Evolutionary conservation across 2,329 filamentous ascomycete genomes (phyloP), one percentile per base, ranked within the genome.

Genomic region (Nemania sp.): DNA sequence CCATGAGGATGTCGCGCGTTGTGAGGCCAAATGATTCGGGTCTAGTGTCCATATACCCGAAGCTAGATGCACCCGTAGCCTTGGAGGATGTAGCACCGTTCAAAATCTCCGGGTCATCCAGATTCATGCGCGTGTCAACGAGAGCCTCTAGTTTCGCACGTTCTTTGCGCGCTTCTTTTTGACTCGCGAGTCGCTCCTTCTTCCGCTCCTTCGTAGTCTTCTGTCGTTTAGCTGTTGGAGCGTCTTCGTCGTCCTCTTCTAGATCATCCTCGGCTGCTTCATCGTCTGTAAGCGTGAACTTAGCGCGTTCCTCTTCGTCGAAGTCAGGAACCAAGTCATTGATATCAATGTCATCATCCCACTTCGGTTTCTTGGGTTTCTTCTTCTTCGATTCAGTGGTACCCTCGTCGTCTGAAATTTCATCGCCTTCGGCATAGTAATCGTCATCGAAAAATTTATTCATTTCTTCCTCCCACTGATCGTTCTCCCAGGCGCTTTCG

Each of bases 321-420:
- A 95, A 96, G 57, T 96, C 90, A 1, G 91, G 91, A 23, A 96
- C 77, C 45, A 97, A 80, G 70, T 96, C 93, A 57, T 89, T 91
- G 75, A 99, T 97, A 68, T 97, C 92, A 64, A 99, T 97, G 69
- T 99, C 94, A 66, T 97, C 91, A 65, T 97, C 90, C 88, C 93
- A 99, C 59, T 85, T 89, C 8, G 90, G 91, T 75, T 96, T 96
- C 79, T 90, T 91, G 8, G 81, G 74, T 60, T 79, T 79, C 67
- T 80, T 86, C 67, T 80, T 86, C 61, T 83, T 85, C 47, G 72
- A 61, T 15, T 74, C 73, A 34, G 75, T 81, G 43, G 74, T 74
- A 6, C 80, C 28, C 26, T 40, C 36, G 4, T 6, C 30, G n/a
- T 14, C 81, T 56, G 88, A 89, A 62, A 85, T 88, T 60, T 75